Base-by-base conservation (phyloP, 2,329 filamentous ascomycete genomes). In the Epichloe uncinata region DNA sequence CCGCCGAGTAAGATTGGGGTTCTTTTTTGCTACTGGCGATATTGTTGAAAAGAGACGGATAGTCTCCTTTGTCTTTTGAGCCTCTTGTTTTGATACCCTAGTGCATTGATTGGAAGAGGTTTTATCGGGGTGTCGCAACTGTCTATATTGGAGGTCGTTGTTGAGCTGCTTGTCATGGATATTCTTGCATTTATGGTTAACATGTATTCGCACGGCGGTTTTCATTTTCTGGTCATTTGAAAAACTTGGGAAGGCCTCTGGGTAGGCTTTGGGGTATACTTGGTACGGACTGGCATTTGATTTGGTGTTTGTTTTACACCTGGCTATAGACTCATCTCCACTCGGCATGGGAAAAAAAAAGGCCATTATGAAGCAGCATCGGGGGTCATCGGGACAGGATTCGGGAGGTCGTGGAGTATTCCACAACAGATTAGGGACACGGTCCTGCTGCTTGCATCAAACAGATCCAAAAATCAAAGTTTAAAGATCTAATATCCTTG, bases 261-360 rank as follows among this genome's bases (percentile, higher is more conserved):
- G 47, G 42, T 15, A 44, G 45, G 45, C 45, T 46, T 49, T 41
- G 47, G 44, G 48, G 41, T 49, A 43, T 15, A 18, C 30, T 37
- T 16, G 46, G 36, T 46, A 46, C 38, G 46, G 38, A 52, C 26
- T 49, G 49, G 52, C 43, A 53, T 46, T 38, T 50, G 48, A 50
- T 47, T 58, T 55, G 42, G 49, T 55, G 60, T 55, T 40, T 47
- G 47, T 56, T 56, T 34, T 55, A 57, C 56, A 36, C 56, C 54
- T 47, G 37, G 56, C 59, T 55, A 69, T 72, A 73, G 69, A 73
- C 63, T 68, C 63, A 71, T 71, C 72, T 73, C 72, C 69, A 71
- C 72, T 75, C 69, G 65, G 63, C 64, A 70, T 66, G 55, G 61
- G 61, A 58, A 58, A 56, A 62, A 61, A 60, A 26, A 26, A 26